These are phyloP conservation scores for Diaporthe capsici DNA, from an alignment of 2,329 filamentous ascomycete genomes.

Conservation along the genomic window DNA sequence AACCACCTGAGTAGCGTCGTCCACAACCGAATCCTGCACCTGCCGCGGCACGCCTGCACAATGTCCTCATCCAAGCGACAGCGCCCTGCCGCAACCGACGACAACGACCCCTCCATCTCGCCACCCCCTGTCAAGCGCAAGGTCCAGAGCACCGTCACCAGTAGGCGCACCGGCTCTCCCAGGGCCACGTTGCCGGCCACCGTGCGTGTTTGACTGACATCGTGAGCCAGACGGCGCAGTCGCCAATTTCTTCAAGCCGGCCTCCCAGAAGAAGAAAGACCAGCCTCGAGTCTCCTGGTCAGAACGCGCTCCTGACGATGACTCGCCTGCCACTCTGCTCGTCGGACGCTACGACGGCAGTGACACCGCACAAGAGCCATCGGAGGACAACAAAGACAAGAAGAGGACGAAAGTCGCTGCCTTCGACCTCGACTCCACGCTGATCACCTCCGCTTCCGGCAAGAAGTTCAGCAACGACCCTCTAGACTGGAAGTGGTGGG, in stretches of 20 bases:
- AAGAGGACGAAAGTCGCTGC: constrained; percentile 74
- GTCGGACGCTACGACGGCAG: constrained; percentile 77
- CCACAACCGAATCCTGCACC: background rate
- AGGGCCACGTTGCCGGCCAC: background rate
- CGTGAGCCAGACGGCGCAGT: constrained; percentile 72
- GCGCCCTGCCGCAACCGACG: constrained; percentile 34
- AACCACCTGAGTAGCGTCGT: background rate
- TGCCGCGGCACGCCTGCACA: background rate
- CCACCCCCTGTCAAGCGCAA: constrained; percentile 69
- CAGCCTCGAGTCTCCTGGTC: constrained; percentile 75
- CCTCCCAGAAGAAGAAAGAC: constrained; percentile 88
- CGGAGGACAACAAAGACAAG: constrained; percentile 46
- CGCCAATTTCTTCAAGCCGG: constrained; percentile 88
- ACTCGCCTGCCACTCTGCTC: constrained; percentile 72
- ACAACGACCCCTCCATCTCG: constrained; percentile 60
- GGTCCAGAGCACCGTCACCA: constrained; percentile 65
- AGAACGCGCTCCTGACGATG: constrained; percentile 69
- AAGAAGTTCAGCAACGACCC: constrained; percentile 81
- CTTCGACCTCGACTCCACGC: constrained; percentile 87
- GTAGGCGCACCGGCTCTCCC: constrained; percentile 52
- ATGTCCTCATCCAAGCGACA: constrained; percentile 44
- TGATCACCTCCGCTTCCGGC: constrained; percentile 85
- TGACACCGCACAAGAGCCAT: constrained; percentile 45
- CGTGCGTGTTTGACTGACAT: constrained; percentile 41
- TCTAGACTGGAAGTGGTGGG: constrained; percentile 96